phyloP scores from a whole-genome alignment of 441 rosid genomes.

The Cnidoscolus chayamansa region DNA sequence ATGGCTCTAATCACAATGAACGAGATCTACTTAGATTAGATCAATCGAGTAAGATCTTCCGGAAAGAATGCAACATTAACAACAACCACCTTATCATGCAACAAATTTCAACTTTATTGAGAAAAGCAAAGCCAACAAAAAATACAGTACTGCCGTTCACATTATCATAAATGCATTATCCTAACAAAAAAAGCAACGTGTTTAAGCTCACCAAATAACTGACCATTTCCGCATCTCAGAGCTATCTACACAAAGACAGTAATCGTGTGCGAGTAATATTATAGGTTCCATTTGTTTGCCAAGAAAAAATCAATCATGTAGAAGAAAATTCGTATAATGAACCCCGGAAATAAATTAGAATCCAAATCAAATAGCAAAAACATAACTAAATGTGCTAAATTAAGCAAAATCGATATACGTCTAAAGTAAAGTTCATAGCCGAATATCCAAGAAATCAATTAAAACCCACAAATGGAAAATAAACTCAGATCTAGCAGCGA shows the following conservation, averaged over 20 bases:
- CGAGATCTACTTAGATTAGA: conserved; percentile 4
- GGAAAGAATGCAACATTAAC: background rate
- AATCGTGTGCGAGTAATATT: background rate
- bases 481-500: conserved; percentile 14
- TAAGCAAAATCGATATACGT: background rate
- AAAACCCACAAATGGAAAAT: background rate
- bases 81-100: background rate
- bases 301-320: background rate
- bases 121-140: conserved; percentile 7
- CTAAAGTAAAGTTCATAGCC: background rate
- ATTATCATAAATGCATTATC: background rate
- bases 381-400: background rate
- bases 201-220: background rate
- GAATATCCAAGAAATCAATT: background rate
- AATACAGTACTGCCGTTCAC: background rate
- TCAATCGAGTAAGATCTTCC: background rate
- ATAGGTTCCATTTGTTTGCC: background rate
- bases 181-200: background rate
- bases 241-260: background rate
- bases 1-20: conserved; percentile 38
- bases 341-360: background rate
- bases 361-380: background rate
- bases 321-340: background rate
- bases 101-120: background rate
- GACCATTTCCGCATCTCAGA: background rate